phyloP scores from a whole-genome alignment of 352 stramenopile species.

The Pythium rishiriense region DNA sequence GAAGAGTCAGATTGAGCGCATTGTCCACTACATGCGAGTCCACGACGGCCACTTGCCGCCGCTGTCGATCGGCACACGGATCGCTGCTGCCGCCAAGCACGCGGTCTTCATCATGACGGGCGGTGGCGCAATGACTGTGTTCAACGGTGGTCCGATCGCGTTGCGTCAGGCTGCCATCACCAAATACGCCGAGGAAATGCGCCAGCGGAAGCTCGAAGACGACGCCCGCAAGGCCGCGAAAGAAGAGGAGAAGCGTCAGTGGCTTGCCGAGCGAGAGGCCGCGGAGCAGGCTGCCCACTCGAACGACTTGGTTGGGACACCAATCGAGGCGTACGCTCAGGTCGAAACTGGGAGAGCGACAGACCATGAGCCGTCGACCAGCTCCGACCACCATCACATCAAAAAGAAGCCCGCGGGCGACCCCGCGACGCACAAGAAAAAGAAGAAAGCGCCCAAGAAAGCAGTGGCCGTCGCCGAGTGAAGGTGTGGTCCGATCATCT shows the following conservation, averaged over 20 bases:
- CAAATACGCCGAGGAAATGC: constrained; percentile 45
- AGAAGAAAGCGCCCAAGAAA: constrained; percentile 24
- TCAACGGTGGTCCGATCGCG: constrained; percentile 31
- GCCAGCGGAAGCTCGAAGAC: constrained; percentile 18
- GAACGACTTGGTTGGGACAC: neutral
- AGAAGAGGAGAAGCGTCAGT: constrained; percentile 10
- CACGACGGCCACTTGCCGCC: constrained; percentile 50
- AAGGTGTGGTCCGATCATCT: neutral
- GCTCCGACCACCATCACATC: neutral
- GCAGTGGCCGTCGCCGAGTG: constrained; percentile 9
- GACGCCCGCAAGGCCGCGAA: constrained; percentile 16
- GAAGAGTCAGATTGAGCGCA: constrained; percentile 42
- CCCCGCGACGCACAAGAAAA: constrained; percentile 14
- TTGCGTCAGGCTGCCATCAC: constrained; percentile 43
- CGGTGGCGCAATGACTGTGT: constrained; percentile 16
- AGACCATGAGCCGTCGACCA: neutral
- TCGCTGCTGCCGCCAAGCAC: constrained; percentile 30
- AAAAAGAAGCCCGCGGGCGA: neutral
- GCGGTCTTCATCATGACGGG: constrained; percentile 15
- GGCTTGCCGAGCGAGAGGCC: constrained; percentile 6
- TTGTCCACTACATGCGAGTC: constrained; percentile 67
- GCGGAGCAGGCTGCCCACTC: neutral
- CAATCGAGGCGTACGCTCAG: neutral
- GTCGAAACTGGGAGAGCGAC: neutral
- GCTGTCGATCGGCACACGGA: constrained; percentile 33